phyloP scores from a whole-genome alignment of 2,329 filamentous ascomycete genomes.

The Cadophora luteo-olivacea region DNA sequence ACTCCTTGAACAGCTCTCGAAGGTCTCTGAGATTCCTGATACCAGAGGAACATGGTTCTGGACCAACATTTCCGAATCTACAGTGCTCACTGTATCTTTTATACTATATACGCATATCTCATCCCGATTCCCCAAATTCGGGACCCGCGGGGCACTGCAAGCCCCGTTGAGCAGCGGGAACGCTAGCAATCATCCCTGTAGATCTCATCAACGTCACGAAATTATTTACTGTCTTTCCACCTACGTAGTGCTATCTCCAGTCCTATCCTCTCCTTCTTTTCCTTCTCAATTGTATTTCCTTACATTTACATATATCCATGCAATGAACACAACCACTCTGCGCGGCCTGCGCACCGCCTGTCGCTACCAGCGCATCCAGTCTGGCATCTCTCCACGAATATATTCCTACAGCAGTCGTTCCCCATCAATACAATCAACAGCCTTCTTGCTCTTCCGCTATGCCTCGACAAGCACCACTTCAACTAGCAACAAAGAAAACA shows the following conservation, averaged over 20 bases:
- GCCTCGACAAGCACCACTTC: slow-evolving; percentile 44
- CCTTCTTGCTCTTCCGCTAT: slow-evolving; percentile 43
- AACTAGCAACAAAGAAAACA: slow-evolving; percentile 26
- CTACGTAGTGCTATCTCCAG: too few relatives aligned
- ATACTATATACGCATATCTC: slow-evolving; percentile 1
- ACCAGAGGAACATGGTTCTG: background rate
- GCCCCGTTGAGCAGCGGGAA: background rate
- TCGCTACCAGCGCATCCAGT: slow-evolving; percentile 26
- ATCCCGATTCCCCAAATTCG: background rate
- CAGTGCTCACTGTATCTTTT: background rate
- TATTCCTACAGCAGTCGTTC: slow-evolving; percentile 2
- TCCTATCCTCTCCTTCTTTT: background rate
- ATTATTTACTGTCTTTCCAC: slow-evolving; percentile 3
- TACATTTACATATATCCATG: slow-evolving; percentile 26
- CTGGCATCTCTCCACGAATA: slow-evolving; percentile 45
- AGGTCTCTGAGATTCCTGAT: background rate
- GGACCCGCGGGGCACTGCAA: background rate
- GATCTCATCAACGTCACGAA: slow-evolving; percentile 17
- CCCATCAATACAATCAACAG: slow-evolving; percentile 27
- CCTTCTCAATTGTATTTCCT: slow-evolving; percentile 7
- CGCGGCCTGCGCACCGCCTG: slow-evolving; percentile 39
- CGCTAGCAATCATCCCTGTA: slow-evolving; percentile 9
- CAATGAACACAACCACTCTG: slow-evolving; percentile 38
- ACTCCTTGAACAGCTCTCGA: background rate
- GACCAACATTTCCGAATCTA: background rate